Evolutionary conservation across 305 asterid species (phyloP).

Genomic region (Fraxinus albicans): DNA sequence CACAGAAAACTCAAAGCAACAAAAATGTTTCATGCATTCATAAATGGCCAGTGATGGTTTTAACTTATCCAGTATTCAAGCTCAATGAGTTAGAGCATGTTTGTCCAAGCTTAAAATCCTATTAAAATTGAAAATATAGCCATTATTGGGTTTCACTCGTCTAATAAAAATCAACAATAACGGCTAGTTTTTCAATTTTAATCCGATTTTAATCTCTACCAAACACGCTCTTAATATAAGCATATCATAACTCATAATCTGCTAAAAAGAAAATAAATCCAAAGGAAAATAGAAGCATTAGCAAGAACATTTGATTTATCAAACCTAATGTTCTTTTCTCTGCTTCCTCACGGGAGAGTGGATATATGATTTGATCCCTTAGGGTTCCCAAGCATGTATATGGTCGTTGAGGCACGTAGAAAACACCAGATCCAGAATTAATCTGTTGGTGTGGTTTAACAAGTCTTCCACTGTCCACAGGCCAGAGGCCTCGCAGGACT

Average conservation of each 20-base stretch:
- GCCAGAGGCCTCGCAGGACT: constrained; percentile 98
- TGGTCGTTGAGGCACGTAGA: constrained; percentile 95
- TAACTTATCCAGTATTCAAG: not conserved
- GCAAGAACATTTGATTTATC: constrained; percentile 30
- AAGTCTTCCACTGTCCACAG: constrained; percentile 81
- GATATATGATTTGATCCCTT: constrained; percentile 96
- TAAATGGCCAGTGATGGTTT: not conserved
- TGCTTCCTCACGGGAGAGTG: constrained; percentile 82
- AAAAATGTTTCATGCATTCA: not conserved
- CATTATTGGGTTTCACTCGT: no score
- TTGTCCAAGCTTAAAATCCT: no score
- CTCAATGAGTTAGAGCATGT: constrained; percentile 8
- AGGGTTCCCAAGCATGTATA: constrained; percentile 98
- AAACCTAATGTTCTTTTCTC: constrained; percentile 50
- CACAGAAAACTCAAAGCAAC: constrained; percentile 9
- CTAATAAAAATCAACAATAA: no score
- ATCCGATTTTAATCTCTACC: no score
- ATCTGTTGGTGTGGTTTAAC: constrained; percentile 52
- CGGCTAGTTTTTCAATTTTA: no score
- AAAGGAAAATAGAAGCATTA: constrained; percentile 2
- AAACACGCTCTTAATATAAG: no score
- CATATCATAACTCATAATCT: not conserved
- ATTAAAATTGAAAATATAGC: no score
- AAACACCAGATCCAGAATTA: constrained; percentile 54
- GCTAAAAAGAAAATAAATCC: not conserved